Evolutionary conservation across 371 early-diverging fungal genomes (phyloP), one percentile per base, ranked within the genome.

Genomic region (Smittium culicis): DNA sequence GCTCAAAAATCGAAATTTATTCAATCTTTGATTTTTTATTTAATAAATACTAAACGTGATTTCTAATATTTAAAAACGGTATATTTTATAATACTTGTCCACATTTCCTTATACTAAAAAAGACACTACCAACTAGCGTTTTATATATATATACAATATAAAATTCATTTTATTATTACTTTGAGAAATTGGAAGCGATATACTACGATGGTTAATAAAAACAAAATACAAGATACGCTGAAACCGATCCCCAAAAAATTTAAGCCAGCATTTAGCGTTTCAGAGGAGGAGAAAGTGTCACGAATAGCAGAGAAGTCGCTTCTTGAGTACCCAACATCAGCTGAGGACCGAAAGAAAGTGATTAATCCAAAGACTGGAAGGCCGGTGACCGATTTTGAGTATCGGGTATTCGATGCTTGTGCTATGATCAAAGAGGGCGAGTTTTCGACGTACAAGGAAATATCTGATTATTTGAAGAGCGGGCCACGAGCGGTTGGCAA

Each of bases 401-500:
- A 79, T 73, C 76, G 79, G 33, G 89, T 89, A 45, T 89, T 85
- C 68, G 86, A 85, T 57, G 76, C 83, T 8, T 86, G 87, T 70
- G 75, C 84, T 1, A 84, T 86, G 80, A 81, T 89, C 14, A 88
- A 88, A 1, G 72, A 70, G 61, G 92, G 92, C 0, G 74, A 80
- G 61, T 83, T 87, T 8, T 81, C 88, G 5, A 88, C 90, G 0
- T 91, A 91, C 76, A 89, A 87, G 70, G 77, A 79, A 17, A 75
- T 91, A 17, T 80, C 88, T 1, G 86, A 85, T 60, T 82, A 83
- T 0, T 68, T 91, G 28, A 66, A 67, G 28, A 72, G 73, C 33
- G 79, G 78, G 1, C 88, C 91, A 16, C 77, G 90, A 1, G 89
- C 90, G 0, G 89, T 91, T 0, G 92, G 91, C 0, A 85, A 86